Evolutionary conservation across 2,329 filamentous ascomycete genomes (phyloP).

Genomic region (Fusarium piperis): DNA sequence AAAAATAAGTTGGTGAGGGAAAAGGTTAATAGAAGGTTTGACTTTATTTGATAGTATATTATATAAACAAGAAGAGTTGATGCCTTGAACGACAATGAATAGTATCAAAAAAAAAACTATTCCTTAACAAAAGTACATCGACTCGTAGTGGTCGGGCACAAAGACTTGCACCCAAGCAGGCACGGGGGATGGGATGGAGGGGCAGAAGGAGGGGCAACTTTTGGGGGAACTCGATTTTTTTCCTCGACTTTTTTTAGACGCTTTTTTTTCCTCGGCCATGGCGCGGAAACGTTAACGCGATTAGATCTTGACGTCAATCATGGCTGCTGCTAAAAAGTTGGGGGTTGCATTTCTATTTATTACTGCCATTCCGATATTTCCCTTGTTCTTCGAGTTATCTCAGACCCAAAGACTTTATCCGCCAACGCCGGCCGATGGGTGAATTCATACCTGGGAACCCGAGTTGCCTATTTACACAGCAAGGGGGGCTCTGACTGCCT

Average conservation of each 20-base stretch:
- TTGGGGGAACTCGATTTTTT: not conserved
- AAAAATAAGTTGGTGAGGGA: not conserved
- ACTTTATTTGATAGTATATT: not conserved
- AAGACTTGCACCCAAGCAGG: conserved; percentile 18
- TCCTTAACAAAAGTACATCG: not conserved
- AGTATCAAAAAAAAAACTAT: not conserved
- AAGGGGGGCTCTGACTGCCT: not conserved
- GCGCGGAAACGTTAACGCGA: not conserved
- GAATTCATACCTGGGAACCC: not conserved
- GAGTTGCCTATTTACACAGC: not conserved
- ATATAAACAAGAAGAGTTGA: not conserved
- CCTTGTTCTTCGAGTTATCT: not conserved
- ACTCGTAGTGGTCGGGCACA: conserved; percentile 31
- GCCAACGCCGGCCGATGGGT: not conserved
- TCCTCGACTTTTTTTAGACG: not conserved
- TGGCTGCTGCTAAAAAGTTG: not conserved
- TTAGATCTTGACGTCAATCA: conserved; percentile 3
- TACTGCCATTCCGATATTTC: not conserved
- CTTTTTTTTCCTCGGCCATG: not conserved
- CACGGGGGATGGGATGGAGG: conserved; percentile 17
- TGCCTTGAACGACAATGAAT: not conserved
- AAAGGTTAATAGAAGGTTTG: not conserved
- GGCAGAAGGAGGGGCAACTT: conserved; percentile 28
- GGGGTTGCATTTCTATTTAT: not conserved
- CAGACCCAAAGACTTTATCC: not conserved